A percentile compares a stretch with the other conserved stretches of the same genome.
These are phyloP conservation scores for Epichloe bromicola DNA, from an alignment of 2,329 filamentous ascomycete genomes.

Conservation along the genomic window DNA sequence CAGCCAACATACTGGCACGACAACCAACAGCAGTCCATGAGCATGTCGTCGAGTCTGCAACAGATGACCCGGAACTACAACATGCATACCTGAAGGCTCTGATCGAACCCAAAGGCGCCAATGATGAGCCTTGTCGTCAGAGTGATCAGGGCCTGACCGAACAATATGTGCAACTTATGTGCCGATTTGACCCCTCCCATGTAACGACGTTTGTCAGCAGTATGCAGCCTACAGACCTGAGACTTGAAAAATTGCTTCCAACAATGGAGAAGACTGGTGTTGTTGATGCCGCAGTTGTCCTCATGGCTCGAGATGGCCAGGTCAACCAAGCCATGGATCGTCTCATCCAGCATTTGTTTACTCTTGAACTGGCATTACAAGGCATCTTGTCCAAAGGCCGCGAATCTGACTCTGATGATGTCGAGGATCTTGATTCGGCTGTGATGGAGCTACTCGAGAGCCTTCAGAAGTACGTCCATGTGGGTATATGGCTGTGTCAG, in stretches of 20 bases:
- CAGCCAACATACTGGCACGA: constrained; percentile 51
- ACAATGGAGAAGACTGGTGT: constrained; percentile 82
- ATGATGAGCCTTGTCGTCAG: constrained; percentile 20
- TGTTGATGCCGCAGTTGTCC: constrained; percentile 80
- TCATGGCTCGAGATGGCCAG: constrained; percentile 82
- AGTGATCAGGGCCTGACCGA: constrained; percentile 55
- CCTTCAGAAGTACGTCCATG: constrained; percentile 78
- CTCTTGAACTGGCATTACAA: constrained; percentile 64
- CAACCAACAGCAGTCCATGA: constrained; percentile 53
- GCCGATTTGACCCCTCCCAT: constrained; percentile 65
- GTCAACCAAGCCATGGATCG: constrained; percentile 73
- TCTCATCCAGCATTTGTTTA: constrained; percentile 66
- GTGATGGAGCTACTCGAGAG: constrained; percentile 62
- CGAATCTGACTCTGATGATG: constrained; percentile 44
- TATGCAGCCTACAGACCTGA: constrained; percentile 64
- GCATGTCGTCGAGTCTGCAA: constrained; percentile 48
- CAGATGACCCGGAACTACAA: constrained; percentile 50
- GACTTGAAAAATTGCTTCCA: constrained; percentile 68
- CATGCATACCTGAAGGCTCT: constrained; percentile 66
- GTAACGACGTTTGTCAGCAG: constrained; percentile 75
- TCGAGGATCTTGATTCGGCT: constrained; percentile 41
- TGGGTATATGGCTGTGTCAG: constrained; percentile 93
- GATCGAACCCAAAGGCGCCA: constrained; percentile 45
- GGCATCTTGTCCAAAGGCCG: constrained; percentile 54
- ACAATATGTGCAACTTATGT: constrained; percentile 83